These are phyloP conservation scores for Cutaneotrichosporon sp. DNA, from an alignment of 1,284 basidiomycete species.

Conservation along the genomic window DNA sequence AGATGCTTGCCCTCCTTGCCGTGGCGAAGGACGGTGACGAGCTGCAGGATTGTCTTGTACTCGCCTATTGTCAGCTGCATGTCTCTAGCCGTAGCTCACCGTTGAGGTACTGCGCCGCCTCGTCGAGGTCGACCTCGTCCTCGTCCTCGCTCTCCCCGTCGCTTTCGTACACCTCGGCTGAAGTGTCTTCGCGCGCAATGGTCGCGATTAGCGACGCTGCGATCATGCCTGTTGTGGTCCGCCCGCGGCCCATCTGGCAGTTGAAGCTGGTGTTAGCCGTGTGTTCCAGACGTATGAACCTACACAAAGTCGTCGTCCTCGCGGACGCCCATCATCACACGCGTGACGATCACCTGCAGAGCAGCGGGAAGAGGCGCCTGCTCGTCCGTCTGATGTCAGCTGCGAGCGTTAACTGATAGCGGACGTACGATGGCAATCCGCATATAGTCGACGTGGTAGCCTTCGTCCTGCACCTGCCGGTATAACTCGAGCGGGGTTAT, in stretches of 20 bases:
- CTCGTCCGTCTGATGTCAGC: conserved; percentile 74
- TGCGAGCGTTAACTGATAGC: background rate
- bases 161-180: conserved; percentile 19
- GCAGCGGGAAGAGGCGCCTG: conserved; percentile 89
- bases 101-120: conserved; percentile 81
- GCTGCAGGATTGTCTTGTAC: conserved; percentile 93
- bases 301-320: conserved; percentile 72
- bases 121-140: conserved; percentile 66
- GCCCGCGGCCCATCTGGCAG: conserved; percentile 55
- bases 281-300: background rate
- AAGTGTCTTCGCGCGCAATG: conserved; percentile 57
- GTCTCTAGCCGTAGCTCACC: conserved; percentile 56
- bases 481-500: conserved; percentile 76
- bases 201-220: conserved; percentile 83
- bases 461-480: conserved; percentile 59
- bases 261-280: conserved; percentile 45
- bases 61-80: conserved; percentile 63
- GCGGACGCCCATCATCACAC: conserved; percentile 66
- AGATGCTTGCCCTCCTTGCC: conserved; percentile 77
- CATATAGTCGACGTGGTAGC: conserved; percentile 82
- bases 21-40: conserved; percentile 55
- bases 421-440: conserved; percentile 75
- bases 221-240: conserved; percentile 87
- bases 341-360: conserved; percentile 71
- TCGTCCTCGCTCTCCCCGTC: conserved; percentile 36